Conservation (phyloP, 1,139 yeast species). For the Lodderomyces margitis region DNA sequence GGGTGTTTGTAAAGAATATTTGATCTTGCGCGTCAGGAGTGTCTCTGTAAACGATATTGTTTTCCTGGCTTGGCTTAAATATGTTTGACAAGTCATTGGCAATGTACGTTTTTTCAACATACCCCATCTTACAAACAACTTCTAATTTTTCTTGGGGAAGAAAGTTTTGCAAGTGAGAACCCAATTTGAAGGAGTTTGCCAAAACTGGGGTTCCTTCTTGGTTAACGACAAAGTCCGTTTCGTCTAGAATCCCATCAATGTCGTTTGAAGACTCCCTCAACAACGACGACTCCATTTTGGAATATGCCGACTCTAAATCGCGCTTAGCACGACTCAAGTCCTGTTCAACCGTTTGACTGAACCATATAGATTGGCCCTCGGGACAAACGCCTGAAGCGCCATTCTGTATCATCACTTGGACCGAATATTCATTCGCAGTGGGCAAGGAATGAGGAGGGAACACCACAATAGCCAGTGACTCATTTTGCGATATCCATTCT, state of each 20-base stretch:
- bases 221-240: slow-evolving; percentile 52
- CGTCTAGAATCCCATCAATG: slow-evolving; percentile 42
- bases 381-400: slow-evolving; percentile 92
- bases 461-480: slow-evolving; percentile 81
- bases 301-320: slow-evolving; percentile 79
- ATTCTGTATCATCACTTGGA: slow-evolving; percentile 85
- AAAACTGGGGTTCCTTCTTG: slow-evolving; percentile 61
- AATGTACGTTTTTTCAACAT: slow-evolving; percentile 67
- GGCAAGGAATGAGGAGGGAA: slow-evolving; percentile 88
- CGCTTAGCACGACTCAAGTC: slow-evolving; percentile 64
- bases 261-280: slow-evolving; percentile 67
- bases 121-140: slow-evolving; percentile 74
- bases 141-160: slow-evolving; percentile 80
- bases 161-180: slow-evolving; percentile 79
- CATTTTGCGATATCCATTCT: slow-evolving; percentile 82
- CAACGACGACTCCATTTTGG: slow-evolving; percentile 74
- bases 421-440: slow-evolving; percentile 64
- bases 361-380: slow-evolving; percentile 86
- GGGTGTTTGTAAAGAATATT: slow-evolving; percentile 67
- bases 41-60: slow-evolving; percentile 32
- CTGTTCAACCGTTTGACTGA: slow-evolving; percentile 72
- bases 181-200: slow-evolving; percentile 78
- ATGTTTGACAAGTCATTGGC: slow-evolving; percentile 42
- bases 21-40: slow-evolving; percentile 38
- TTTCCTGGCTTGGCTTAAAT: slow-evolving; percentile 29